A percentile compares a stretch with the other conserved stretches of the same genome.
Conservation (phyloP, 2,329 filamentous ascomycete genomes). For the Colletotrichum sublineola region DNA sequence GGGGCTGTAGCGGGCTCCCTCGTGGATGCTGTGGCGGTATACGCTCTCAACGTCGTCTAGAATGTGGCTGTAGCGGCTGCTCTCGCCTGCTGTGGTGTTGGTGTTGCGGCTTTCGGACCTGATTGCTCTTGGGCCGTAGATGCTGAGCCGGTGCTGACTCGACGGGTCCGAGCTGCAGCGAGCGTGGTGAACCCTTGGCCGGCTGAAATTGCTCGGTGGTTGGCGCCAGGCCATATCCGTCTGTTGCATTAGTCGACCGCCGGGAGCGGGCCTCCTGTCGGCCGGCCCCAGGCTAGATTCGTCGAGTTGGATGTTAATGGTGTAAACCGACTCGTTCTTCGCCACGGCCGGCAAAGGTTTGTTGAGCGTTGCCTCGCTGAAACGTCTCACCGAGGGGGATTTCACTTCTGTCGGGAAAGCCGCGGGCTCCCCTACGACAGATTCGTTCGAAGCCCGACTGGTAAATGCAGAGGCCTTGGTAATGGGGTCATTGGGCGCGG, state of each 20-base stretch:
- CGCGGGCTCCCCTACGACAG: not conserved
- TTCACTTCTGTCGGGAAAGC: not conserved
- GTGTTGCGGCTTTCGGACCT: conserved; percentile 3
- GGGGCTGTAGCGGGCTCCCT: conserved; percentile 15
- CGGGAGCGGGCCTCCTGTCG: conserved; percentile 19
- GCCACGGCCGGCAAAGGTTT: conserved; percentile 48
- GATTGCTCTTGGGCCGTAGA: not conserved
- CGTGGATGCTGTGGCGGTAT: conserved; percentile 24
- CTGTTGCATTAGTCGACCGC: conserved; percentile 9
- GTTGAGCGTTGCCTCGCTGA: conserved; percentile 43
- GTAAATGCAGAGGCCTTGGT: conserved; percentile 13
- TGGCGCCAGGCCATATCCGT: conserved; percentile 1
- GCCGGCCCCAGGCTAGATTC: conserved; percentile 27
- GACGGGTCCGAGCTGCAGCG: conserved; percentile 22
- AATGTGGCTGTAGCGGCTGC: conserved; percentile 25
- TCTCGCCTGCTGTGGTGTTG: conserved; percentile 3
- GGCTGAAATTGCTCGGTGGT: conserved; percentile 27
- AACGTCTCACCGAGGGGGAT: conserved; percentile 10
- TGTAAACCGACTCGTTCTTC: conserved; percentile 39
- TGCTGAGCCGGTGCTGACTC: conserved; percentile 19
- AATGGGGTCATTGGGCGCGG: conserved; percentile 14
- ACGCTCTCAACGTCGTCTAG: conserved; percentile 27
- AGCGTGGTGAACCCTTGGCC: conserved; percentile 11
- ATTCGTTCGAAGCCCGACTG: conserved; percentile 24
- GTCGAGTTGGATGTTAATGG: conserved; percentile 41